Conservation (phyloP, 768 basidiomycete genomes). For the Dentipellis sp. region DNA sequence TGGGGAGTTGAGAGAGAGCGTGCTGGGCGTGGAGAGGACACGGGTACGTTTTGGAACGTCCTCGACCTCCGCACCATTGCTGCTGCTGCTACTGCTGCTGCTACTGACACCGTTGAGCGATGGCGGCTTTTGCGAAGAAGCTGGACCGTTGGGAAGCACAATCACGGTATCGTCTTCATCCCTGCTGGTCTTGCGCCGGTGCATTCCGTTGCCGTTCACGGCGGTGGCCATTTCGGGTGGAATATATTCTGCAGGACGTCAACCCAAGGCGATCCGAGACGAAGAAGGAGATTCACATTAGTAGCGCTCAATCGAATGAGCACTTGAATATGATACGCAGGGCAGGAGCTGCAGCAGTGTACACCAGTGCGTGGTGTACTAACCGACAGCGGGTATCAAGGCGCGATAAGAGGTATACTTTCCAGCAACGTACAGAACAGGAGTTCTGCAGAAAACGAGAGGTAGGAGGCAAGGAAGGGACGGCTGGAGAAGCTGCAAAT, state of each 20-base stretch:
- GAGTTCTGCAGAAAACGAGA: not conserved
- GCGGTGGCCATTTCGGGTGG: not conserved
- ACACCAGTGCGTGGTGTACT: not conserved
- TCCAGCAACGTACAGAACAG: not conserved
- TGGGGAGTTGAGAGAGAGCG: slow-evolving; percentile 6
- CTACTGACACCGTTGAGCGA: not conserved
- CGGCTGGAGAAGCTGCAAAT: too few species aligned
- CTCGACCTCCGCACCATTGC: not conserved
- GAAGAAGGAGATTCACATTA: too few species aligned
- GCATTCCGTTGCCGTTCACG: slow-evolving; percentile 10
- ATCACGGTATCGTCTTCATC: slow-evolving; percentile 24
- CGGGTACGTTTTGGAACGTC: slow-evolving; percentile 8
- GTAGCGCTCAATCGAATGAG: too few species aligned
- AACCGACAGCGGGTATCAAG: not conserved
- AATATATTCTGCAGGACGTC: too few species aligned
- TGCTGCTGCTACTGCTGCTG: too few species aligned
- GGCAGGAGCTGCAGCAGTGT: not conserved
- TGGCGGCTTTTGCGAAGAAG: slow-evolving; percentile 1
- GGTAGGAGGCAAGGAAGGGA: too few species aligned
- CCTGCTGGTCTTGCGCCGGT: slow-evolving; percentile 28
- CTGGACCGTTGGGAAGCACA: slow-evolving; percentile 8
- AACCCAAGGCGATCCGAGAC: too few species aligned
- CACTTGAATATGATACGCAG: too few species aligned
- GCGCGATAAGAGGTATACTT: not conserved
- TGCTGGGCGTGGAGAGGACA: slow-evolving; percentile 12